Conservation (phyloP, 495 filamentous ascomycete species). For the Aspergillus sclerotiicarbonarius region DNA sequence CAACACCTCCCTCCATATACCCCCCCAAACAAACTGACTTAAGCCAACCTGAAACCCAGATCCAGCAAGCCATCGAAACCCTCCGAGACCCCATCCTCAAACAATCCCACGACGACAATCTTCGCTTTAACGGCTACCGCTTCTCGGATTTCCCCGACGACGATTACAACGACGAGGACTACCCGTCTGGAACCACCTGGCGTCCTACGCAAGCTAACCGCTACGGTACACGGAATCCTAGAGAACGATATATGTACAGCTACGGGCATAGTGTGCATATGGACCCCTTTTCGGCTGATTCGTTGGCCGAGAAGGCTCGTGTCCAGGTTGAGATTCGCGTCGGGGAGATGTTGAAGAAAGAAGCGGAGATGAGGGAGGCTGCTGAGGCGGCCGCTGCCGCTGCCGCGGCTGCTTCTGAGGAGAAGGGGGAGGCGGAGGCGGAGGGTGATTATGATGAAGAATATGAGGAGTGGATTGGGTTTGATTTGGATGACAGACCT, state of each 20-base stretch:
- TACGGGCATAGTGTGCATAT: constrained; percentile 35
- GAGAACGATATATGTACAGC: constrained; percentile 30
- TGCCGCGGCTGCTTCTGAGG: neutral
- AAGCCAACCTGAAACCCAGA: constrained; percentile 30
- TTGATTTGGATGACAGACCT: neutral
- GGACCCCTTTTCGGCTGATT: constrained; percentile 26
- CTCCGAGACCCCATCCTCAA: constrained; percentile 36
- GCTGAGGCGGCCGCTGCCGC: neutral
- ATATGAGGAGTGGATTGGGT: constrained; percentile 3
- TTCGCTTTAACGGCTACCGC: neutral
- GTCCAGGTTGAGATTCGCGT: constrained; percentile 14
- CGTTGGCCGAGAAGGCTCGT: constrained; percentile 22
- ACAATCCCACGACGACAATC: constrained; percentile 23
- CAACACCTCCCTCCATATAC: neutral
- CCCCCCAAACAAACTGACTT: too few species aligned
- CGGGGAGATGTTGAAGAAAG: constrained; percentile 16
- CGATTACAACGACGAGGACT: constrained; percentile 5
- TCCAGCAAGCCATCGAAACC: constrained; percentile 37
- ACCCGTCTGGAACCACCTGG: constrained; percentile 10
- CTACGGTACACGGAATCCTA: neutral
- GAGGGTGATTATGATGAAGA: constrained; percentile 2
- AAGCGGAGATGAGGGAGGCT: constrained; percentile 1
- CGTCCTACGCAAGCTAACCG: neutral
- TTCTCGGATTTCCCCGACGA: neutral
- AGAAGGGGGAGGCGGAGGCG: neutral